Evolutionary conservation across 495 filamentous ascomycete species (phyloP), one percentile per base, ranked within the genome.

Genomic region (Tuber indicum): DNA sequence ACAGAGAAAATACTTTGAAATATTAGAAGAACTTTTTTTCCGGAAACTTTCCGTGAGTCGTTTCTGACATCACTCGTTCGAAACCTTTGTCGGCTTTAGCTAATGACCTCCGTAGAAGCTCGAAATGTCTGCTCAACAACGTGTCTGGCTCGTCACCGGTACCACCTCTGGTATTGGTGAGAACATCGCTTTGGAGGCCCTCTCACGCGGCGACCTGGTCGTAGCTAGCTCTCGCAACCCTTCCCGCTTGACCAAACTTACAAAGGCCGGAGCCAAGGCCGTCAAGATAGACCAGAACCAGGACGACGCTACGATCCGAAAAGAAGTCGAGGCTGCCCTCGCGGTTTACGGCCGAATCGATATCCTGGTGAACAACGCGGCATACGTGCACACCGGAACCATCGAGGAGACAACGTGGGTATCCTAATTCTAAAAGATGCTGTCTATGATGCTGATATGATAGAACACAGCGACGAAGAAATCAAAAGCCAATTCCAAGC

Each of bases 351-450:
- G 87, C 41, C 77, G 78, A 39, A 81, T 89, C 58, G 87, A 88
- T 72, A 84, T 88, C 12, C 76, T 89, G 5, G 84, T 89, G 41
- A 89, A 89, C 80, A 87, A 88, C 66, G 88, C 88, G 16, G 87
- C 80, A 16, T 87, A 86, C 73, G 78, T 86, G 36, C 74, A 73
- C 46, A 81, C 76, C 52, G 86, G 82, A 0, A 81, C 80, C 0
- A 75, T 85, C 7, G 87, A 88, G 75, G 85, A 87, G 47, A 52
- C 47, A 52, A n/a, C 21, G 47, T 52, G 7, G 7, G 47, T n/a
- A 52, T n/a, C 7, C 47, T 1, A 52, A 52, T 8, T 7, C 6
- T 52, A n/a, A 17, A n/a, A 52, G 21, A 52, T 52, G 4, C 17
- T 19, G 4, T 47, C 23, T 0, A 0, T n/a, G 23, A 23, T 52